Conservation (phyloP, 179 eudicot species). For the Nepenthes alata region DNA sequence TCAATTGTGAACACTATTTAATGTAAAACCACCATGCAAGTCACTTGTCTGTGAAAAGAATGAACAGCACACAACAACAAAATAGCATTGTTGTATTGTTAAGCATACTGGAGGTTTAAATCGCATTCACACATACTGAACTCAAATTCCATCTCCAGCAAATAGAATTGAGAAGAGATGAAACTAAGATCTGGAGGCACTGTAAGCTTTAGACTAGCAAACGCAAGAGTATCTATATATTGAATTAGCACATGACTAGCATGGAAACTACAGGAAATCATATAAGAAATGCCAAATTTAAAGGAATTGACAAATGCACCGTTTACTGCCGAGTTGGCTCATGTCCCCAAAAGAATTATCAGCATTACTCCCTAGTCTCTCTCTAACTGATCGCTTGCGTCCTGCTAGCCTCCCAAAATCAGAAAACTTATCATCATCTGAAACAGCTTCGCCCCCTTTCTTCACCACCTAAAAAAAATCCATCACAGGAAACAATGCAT, state of each 20-base stretch:
- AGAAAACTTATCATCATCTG: conserved; percentile 18
- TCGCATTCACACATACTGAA: too few relatives aligned
- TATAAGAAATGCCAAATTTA: too few relatives aligned
- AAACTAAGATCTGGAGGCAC: background rate
- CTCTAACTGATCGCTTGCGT: conserved; percentile 59
- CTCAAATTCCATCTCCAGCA: background rate
- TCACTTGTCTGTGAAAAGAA: too few relatives aligned
- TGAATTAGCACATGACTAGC: too few relatives aligned
- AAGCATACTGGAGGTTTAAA: too few relatives aligned
- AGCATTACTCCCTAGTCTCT: conserved; percentile 53
- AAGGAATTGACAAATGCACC: conserved; percentile 22
- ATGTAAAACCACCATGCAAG: background rate
- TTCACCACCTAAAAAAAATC: conserved; percentile 52
- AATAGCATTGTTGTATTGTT: too few relatives aligned
- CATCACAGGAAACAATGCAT: background rate
- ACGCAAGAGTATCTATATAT: too few relatives aligned
- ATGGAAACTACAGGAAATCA: too few relatives aligned
- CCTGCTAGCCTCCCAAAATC: conserved; percentile 25
- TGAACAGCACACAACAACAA: too few relatives aligned
- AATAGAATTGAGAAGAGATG: background rate
- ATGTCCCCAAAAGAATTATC: conserved; percentile 15
- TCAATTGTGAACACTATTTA: too few relatives aligned
- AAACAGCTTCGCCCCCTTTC: conserved; percentile 32
- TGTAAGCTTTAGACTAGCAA: too few relatives aligned
- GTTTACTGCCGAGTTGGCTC: conserved; percentile 24